phyloP scores from a whole-genome alignment of 352 stramenopile genomes.

The Phytophthora lateralis region DNA sequence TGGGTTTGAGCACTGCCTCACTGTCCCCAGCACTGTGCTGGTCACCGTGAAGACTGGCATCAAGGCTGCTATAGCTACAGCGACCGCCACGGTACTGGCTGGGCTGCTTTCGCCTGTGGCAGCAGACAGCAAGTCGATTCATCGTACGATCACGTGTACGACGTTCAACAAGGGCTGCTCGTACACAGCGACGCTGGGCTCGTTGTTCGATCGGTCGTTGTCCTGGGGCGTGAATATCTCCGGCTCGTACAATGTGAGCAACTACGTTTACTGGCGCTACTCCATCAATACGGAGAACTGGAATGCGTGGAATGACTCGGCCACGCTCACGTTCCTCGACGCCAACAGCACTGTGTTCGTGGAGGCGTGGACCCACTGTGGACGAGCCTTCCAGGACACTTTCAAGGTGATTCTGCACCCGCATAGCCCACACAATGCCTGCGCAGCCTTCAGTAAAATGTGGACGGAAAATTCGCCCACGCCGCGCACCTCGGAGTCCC shows the following conservation, averaged over 20 bases:
- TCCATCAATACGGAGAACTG: constrained; percentile 18
- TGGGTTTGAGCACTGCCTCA: constrained; percentile 23
- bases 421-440: constrained; percentile 27
- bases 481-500: constrained; percentile 1
- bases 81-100: constrained; percentile 10
- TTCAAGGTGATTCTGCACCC: constrained; percentile 48
- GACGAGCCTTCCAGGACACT: constrained; percentile 22
- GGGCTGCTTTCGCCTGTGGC: constrained; percentile 6
- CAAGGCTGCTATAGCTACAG: not conserved
- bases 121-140: constrained; percentile 7
- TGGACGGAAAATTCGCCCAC: constrained; percentile 19
- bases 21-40: constrained; percentile 6
- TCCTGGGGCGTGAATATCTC: constrained; percentile 5
- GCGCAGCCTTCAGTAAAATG: constrained; percentile 21
- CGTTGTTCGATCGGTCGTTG: constrained; percentile 10
- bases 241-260: constrained; percentile 4
- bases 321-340: constrained; percentile 29
- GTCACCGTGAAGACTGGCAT: constrained; percentile 5
- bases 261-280: constrained; percentile 61
- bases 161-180: constrained; percentile 14
- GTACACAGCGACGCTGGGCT: constrained; percentile 15
- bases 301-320: constrained; percentile 16
- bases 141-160: constrained; percentile 25
- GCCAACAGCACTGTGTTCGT: constrained; percentile 43
- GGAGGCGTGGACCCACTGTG: constrained; percentile 65